phyloP scores from a whole-genome alignment of 1,139 yeast species.

The Lodderomyces beijingensis region DNA sequence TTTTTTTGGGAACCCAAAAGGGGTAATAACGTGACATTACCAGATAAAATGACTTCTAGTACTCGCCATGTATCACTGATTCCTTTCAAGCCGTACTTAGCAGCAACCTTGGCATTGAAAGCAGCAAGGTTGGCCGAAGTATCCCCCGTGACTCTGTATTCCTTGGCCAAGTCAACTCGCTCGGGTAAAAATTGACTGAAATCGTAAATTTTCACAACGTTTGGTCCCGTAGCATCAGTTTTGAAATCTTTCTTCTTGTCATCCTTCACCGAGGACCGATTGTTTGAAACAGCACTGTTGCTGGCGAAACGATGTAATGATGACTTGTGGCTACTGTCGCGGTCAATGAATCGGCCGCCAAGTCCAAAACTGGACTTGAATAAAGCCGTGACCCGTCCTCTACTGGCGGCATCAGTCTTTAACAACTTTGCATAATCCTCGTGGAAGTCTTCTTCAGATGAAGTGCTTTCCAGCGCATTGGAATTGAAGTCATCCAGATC shows the following conservation, averaged over 20 bases:
- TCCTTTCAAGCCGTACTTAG: constrained; percentile 54
- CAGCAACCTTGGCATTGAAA: constrained; percentile 72
- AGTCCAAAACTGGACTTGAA: constrained; percentile 39
- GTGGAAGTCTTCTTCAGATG: constrained; percentile 44
- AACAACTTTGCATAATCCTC: constrained; percentile 50
- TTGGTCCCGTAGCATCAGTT: no score
- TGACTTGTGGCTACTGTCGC: constrained; percentile 17
- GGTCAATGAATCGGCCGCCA: constrained; percentile 27
- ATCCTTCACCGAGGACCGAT: constrained; percentile 22
- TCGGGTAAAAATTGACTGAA: constrained; percentile 72
- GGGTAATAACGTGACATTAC: constrained; percentile 1
- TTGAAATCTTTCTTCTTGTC: constrained; percentile 23
- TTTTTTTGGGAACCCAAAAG: not conserved
- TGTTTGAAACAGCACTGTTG: constrained; percentile 26
- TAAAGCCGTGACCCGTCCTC: constrained; percentile 43
- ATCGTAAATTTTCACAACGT: constrained; percentile 61
- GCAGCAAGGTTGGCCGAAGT: constrained; percentile 61
- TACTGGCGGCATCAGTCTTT: constrained; percentile 40
- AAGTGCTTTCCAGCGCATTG: constrained; percentile 8
- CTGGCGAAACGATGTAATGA: constrained; percentile 23
- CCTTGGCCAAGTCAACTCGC: constrained; percentile 69
- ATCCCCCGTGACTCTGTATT: constrained; percentile 67
- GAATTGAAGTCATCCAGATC: constrained; percentile 9
- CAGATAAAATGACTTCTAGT: constrained; percentile 42
- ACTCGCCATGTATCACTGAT: constrained; percentile 78